Conservation (phyloP, 306 rosid species). For the Luffa acutangula region DNA sequence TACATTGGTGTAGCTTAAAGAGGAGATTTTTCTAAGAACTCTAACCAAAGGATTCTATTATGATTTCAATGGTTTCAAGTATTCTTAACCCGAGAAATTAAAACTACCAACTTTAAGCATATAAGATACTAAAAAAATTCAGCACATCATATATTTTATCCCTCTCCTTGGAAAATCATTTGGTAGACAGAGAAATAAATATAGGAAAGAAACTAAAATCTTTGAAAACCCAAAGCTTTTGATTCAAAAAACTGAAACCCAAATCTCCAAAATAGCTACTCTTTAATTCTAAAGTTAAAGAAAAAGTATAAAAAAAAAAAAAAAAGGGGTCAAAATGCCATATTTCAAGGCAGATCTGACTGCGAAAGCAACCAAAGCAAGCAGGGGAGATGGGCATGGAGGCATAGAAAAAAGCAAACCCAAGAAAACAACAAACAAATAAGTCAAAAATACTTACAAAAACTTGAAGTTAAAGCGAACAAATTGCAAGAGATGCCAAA, state of each 20-base stretch:
- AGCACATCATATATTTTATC: too few relatives aligned
- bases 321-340: background rate
- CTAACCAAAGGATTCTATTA: too few relatives aligned
- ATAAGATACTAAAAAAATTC: too few relatives aligned
- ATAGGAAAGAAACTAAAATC: background rate
- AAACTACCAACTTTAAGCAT: too few relatives aligned
- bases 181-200: background rate
- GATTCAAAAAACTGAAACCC: background rate
- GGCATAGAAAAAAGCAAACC: background rate
- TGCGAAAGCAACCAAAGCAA: conserved; percentile 8
- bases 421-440: conserved; percentile 13
- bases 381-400: background rate
- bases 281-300: background rate
- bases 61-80: background rate
- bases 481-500: background rate
- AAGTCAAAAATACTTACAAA: conserved; percentile 14
- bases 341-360: conserved; percentile 4
- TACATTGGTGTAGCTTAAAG: too few relatives aligned
- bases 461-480: conserved; percentile 18
- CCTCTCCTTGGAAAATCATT: background rate
- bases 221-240: background rate
- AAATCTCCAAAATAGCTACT: background rate
- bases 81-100: background rate
- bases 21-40: too few relatives aligned
- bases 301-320: background rate